Percentiles rank a stretch among this genome's conserved stretches.
Conservation (phyloP, 2,329 filamentous ascomycete species). For the Trichoderma koningii region DNA sequence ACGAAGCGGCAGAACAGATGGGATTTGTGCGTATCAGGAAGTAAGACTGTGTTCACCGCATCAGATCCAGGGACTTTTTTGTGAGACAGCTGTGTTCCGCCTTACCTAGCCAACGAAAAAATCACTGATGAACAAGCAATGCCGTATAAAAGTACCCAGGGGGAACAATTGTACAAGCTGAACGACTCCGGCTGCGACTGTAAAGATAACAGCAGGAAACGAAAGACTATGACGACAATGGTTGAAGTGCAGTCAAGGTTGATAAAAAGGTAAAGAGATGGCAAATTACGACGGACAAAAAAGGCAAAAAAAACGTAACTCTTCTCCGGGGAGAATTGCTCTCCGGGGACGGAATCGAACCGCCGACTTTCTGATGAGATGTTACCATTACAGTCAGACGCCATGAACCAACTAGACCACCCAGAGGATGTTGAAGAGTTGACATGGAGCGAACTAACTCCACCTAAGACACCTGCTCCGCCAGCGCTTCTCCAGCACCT, state of each 20-base stretch:
- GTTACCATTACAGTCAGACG: conserved; percentile 28
- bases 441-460: not conserved
- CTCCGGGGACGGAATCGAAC: conserved; percentile 29
- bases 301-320: conserved; percentile 27
- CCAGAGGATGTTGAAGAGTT: conserved; percentile 28
- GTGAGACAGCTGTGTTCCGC: not conserved
- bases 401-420: conserved; percentile 30
- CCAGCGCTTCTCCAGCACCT: not conserved
- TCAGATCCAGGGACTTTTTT: not conserved
- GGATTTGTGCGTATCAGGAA: not conserved
- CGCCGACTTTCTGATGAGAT: conserved; percentile 27
- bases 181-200: too few species aligned
- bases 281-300: not conserved
- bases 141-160: not conserved
- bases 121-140: too few species aligned
- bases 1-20: not conserved
- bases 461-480: not conserved
- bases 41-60: conserved; percentile 3
- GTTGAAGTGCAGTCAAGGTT: too few species aligned
- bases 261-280: not conserved
- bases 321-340: conserved; percentile 27
- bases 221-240: not conserved
- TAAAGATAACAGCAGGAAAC: not conserved
- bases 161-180: too few species aligned
- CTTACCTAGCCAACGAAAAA: too few species aligned